Conservation (phyloP, 306 rosid species). For the Ochetophila trinervis region DNA sequence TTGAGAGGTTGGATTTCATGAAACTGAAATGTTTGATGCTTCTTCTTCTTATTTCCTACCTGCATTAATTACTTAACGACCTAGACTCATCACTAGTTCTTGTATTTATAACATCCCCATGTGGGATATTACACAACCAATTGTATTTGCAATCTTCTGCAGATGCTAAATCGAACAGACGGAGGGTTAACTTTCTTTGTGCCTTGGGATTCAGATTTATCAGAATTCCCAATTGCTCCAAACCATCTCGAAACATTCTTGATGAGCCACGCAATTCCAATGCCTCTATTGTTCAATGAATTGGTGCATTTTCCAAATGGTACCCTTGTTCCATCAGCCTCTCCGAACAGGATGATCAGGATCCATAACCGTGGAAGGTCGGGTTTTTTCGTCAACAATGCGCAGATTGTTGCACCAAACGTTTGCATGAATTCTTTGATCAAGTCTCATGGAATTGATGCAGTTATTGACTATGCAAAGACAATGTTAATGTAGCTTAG, state of each 20-base stretch:
- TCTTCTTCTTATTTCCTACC: too few species aligned
- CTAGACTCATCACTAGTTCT: too few species aligned
- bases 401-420: constrained; percentile 41
- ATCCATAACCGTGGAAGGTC: constrained; percentile 25
- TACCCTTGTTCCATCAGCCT: constrained; percentile 48
- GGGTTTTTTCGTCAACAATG: constrained; percentile 37
- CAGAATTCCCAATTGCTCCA: constrained; percentile 30
- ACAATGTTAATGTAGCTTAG: too few species aligned
- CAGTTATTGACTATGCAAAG: constrained; percentile 37
- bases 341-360: constrained; percentile 34
- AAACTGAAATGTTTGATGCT: too few species aligned
- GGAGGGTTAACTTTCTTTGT: constrained; percentile 46
- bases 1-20: too few species aligned
- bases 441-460: constrained; percentile 60
- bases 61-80: too few species aligned
- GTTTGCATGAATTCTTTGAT: constrained; percentile 46
- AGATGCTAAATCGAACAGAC: constrained; percentile 45
- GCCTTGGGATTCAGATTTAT: constrained; percentile 46
- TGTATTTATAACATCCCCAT: too few species aligned
- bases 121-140: too few species aligned
- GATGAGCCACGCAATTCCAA: constrained; percentile 37
- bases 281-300: constrained; percentile 47
- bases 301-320: constrained; percentile 58
- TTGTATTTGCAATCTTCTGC: constrained; percentile 54
- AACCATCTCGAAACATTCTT: constrained; percentile 35